Conservation (phyloP, 2,329 filamentous ascomycete species). For the Fusarium setosum region DNA sequence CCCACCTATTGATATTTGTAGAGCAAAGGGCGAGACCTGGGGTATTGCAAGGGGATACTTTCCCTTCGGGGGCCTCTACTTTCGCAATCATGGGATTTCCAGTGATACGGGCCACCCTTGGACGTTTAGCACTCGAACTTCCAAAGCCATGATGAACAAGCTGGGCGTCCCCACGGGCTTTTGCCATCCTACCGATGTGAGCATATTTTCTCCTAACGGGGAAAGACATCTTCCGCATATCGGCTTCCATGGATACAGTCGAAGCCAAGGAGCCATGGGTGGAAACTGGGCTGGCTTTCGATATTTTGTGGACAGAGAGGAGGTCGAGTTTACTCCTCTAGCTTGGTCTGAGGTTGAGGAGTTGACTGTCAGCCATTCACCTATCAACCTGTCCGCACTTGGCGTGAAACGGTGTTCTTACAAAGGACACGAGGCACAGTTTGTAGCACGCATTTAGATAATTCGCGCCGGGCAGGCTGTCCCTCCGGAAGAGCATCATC, state of each 20-base stretch:
- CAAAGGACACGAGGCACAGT: neutral
- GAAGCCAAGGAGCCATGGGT: neutral
- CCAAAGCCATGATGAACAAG: no score
- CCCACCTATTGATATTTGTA: neutral
- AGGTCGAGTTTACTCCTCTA: neutral
- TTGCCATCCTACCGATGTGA: neutral
- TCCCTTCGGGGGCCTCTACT: no score
- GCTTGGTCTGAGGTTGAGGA: neutral
- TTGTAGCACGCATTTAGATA: neutral
- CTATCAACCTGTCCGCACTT: neutral
- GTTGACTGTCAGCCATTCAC: neutral
- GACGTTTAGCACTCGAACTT: no score
- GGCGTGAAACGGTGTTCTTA: neutral
- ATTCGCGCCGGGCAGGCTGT: neutral
- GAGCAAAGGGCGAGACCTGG: neutral
- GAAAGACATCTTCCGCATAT: neutral
- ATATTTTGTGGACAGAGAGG: neutral
- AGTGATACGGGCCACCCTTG: no score
- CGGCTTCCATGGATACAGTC: neutral
- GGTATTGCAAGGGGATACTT: neutral
- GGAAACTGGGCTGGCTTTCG: slow-evolving; percentile 6
- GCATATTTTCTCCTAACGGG: neutral
- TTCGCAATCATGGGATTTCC: no score
- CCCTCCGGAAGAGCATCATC: neutral
- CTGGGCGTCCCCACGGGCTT: neutral